These are phyloP conservation scores for Chrysophaeum taylorii DNA, from an alignment of 352 stramenopile genomes.

Conservation along the genomic window DNA sequence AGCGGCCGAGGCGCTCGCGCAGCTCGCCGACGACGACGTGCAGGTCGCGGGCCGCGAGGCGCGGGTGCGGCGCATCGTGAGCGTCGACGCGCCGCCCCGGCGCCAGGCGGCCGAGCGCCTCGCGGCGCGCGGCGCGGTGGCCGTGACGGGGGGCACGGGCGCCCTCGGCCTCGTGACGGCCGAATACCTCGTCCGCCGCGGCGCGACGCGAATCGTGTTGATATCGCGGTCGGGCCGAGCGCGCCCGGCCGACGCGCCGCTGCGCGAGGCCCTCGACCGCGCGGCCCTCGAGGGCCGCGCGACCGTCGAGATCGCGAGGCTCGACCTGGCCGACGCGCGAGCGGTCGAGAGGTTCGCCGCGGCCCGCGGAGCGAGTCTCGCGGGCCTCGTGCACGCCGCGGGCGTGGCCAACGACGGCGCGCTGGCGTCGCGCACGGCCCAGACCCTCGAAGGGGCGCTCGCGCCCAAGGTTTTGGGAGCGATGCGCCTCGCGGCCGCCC, in stretches of 20 bases:
- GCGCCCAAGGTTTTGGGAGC: not conserved
- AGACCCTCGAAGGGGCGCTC: not conserved
- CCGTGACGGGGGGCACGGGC: slow-evolving; percentile 3
- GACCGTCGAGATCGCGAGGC: not conserved
- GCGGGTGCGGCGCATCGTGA: not conserved
- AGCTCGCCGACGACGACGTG: not conserved
- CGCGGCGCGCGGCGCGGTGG: not conserved
- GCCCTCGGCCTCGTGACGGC: slow-evolving; percentile 6
- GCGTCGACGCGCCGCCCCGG: not conserved
- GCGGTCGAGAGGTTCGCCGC: not conserved
- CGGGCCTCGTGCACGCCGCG: slow-evolving; percentile 17
- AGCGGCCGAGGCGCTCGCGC: not conserved
- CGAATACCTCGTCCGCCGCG: not conserved
- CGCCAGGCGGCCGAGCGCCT: not conserved
- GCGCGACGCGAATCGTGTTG: slow-evolving; percentile 10
- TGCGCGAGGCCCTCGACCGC: not conserved
- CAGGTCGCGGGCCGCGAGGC: not conserved
- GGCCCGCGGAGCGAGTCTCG: not conserved
- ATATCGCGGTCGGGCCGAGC: not conserved
- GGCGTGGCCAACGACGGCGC: slow-evolving; percentile 14
- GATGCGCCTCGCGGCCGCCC: not conserved
- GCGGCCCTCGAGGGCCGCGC: not conserved
- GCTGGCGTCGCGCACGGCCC: not conserved
- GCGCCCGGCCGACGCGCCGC: not conserved
- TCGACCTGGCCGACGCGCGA: not conserved